Evolutionary conservation across 495 filamentous ascomycete genomes (phyloP), one percentile per base, ranked within the genome.

Genomic region (Trichoderma reesei): DNA sequence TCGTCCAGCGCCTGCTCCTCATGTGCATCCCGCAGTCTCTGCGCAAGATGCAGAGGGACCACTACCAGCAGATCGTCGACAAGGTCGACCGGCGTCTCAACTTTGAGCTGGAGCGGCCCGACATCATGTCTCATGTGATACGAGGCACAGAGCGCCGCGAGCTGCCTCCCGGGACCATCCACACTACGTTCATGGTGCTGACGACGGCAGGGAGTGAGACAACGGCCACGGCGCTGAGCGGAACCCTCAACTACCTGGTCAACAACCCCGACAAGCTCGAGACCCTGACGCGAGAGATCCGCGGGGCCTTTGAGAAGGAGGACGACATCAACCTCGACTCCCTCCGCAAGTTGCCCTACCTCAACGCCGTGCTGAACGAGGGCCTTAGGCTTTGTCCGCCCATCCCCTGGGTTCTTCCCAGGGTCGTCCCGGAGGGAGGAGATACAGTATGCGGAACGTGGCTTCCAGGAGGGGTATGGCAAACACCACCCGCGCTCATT

Each of bases 191-290:
- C 41, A 65, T 67, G 63, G 54, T 67, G 3, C 62, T 76, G 18
- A 69, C 70, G 4, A 72, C 67, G 6, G 71, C 84, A 1, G 84
- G 83, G 1, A 85, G 81, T 67, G 85, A 87, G 67, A 86, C 83
- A 0, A 83, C 81, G 3, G 80, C 83, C 0, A 80, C 78, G 8
- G 66, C 76, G 0, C 66, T 85, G 5, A 70, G 71, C 0, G 84
- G 81, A 3, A 74, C 73, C 13, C 73, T 82, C 26, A 86, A 76
- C 60, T 78, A 81, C 46, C 76, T 87, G 0, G 71, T 81, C 14
- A 72, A 73, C 5, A 67, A 81, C 46, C 73, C 75, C 1, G 68
- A 72, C 0, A 69, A 71, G n/a, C 70, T 82, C 65, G 44, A 59
- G 9, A 72, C 64, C 36, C 69, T 84, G 1, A 61, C 65, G 1